Evolutionary conservation across 1,284 basidiomycete species (phyloP).

Genomic region (Paramarasmius palmivorus): DNA sequence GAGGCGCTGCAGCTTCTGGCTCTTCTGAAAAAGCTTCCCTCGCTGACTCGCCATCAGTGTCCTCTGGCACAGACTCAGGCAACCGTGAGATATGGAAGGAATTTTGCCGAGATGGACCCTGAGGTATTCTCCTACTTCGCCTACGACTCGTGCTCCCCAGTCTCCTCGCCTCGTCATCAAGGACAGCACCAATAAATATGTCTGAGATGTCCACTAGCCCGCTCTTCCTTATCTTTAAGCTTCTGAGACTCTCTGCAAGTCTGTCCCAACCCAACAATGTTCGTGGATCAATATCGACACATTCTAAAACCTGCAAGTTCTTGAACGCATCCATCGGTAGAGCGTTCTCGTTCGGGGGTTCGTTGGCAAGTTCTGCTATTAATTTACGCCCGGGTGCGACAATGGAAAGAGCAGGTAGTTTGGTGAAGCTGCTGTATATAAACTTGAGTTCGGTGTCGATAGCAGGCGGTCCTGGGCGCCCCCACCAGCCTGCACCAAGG

Average conservation of each 20-base stretch:
- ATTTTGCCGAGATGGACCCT: slow-evolving; percentile 40
- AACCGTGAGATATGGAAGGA: slow-evolving; percentile 55
- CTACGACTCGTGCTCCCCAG: slow-evolving; percentile 51
- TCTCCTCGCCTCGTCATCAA: slow-evolving; percentile 70
- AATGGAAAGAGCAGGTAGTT: slow-evolving; percentile 76
- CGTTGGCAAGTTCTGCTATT: slow-evolving; percentile 70
- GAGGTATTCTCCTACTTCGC: slow-evolving; percentile 45
- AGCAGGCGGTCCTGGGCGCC: slow-evolving; percentile 51
- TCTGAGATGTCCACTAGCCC: slow-evolving; percentile 84
- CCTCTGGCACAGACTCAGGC: slow-evolving; percentile 62
- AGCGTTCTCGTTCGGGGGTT: slow-evolving; percentile 74
- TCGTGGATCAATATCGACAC: slow-evolving; percentile 81
- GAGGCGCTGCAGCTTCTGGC: slow-evolving; percentile 6
- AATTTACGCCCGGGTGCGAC: slow-evolving; percentile 60
- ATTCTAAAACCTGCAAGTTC: slow-evolving; percentile 74
- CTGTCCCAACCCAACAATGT: slow-evolving; percentile 85
- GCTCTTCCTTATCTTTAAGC: slow-evolving; percentile 75
- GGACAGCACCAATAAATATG: slow-evolving; percentile 74
- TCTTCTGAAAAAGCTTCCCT: too few species aligned
- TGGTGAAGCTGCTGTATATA: slow-evolving; percentile 86
- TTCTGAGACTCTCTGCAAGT: slow-evolving; percentile 69
- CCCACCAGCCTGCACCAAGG: slow-evolving; percentile 72
- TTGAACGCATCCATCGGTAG: slow-evolving; percentile 85
- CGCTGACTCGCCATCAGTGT: slow-evolving; percentile 40
- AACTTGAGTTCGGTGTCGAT: slow-evolving; percentile 80